These are phyloP conservation scores for Durusdinium trenchii DNA, from an alignment of 73 alveolate species.

Conservation along the genomic window DNA sequence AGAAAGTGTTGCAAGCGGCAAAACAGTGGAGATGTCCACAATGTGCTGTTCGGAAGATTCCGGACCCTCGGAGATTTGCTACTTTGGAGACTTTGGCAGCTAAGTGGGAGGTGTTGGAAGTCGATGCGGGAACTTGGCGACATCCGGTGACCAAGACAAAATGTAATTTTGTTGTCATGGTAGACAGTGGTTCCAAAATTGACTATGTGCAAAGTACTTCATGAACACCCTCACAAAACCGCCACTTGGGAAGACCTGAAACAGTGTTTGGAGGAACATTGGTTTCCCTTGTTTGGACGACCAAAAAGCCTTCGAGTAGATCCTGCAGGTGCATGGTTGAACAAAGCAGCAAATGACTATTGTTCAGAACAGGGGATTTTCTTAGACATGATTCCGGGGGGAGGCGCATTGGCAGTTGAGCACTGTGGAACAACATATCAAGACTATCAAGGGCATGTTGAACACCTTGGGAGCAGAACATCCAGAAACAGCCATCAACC, in stretches of 20 bases:
- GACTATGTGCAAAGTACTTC: not conserved
- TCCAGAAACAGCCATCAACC: not conserved
- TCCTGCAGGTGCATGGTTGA: not conserved
- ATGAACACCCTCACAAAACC: not conserved
- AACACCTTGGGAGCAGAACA: not conserved
- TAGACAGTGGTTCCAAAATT: not conserved
- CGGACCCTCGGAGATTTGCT: not conserved
- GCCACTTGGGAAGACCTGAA: not conserved
- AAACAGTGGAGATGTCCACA: not conserved
- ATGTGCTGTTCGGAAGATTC: not conserved
- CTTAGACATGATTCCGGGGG: not conserved
- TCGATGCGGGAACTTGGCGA: not conserved
- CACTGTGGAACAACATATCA: not conserved
- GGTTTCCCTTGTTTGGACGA: not conserved
- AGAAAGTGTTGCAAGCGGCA: not conserved
- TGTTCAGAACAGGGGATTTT: not conserved
- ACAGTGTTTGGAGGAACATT: not conserved
- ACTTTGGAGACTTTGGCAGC: not conserved
- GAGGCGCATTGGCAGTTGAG: constrained; percentile 6
- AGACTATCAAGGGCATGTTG: not conserved
- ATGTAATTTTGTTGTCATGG: not conserved
- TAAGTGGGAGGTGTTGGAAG: not conserved
- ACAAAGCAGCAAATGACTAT: not conserved
- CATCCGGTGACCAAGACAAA: not conserved
- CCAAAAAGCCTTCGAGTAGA: not conserved